A percentile compares a stretch with the other conserved stretches of the same genome.
phyloP scores from a whole-genome alignment of 192 early-diverging fungal species.

The Coemansia sp. region DNA sequence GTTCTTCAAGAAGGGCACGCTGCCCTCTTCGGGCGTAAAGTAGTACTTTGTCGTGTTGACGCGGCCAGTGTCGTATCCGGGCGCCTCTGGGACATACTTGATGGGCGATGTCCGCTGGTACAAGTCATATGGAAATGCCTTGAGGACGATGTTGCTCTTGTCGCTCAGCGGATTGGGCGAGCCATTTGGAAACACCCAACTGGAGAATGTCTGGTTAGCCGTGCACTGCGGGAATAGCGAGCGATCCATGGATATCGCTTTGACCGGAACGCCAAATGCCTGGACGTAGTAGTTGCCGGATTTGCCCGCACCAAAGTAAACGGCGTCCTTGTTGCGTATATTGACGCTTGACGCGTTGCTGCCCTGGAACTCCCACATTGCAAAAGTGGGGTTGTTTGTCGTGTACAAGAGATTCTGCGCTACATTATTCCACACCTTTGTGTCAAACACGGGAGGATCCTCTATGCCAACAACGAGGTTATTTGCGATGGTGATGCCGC shows the following conservation, averaged over 20 bases:
- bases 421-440: conserved; percentile 30
- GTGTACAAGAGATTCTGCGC: conserved; percentile 35
- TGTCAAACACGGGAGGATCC: conserved; percentile 18
- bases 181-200: conserved; percentile 45
- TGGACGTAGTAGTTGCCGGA: conserved; percentile 45
- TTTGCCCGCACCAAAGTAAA: conserved; percentile 34
- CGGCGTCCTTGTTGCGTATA: conserved; percentile 1
- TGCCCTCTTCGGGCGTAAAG: conserved; percentile 31
- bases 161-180: not conserved
- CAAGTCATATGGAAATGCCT: conserved; percentile 23
- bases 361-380: conserved; percentile 37
- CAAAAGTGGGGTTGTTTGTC: conserved; percentile 35
- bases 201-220: conserved; percentile 45
- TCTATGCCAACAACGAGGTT: conserved; percentile 9
- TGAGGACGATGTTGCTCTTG: conserved; percentile 6
- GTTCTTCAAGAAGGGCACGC: conserved; percentile 31
- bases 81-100: not conserved
- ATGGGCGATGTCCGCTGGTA: not conserved
- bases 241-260: not conserved
- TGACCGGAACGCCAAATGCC: conserved; percentile 30
- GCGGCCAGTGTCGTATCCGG: conserved; percentile 20
- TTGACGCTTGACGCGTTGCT: not conserved
- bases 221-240: conserved; percentile 31
- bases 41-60: conserved; percentile 22
- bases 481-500: not conserved